A percentile compares a stretch with the other conserved stretches of the same genome.
Evolutionary conservation across 2,329 filamentous ascomycete species (phyloP).

Genomic region (Diaporthe ilicicola): DNA sequence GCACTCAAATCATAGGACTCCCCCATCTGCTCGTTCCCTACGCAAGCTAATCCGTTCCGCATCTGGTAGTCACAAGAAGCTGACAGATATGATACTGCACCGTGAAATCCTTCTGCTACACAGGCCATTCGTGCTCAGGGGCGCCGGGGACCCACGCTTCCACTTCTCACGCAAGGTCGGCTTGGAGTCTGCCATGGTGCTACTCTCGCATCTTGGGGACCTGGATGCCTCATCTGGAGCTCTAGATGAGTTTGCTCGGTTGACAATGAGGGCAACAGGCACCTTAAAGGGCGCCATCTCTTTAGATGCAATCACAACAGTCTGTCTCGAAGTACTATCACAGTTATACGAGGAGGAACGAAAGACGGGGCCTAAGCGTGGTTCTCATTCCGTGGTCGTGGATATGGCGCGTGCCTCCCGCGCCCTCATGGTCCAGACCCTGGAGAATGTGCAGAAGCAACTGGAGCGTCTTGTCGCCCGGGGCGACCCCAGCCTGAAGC

Average conservation of each 20-base stretch:
- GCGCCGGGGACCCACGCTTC: slow-evolving; percentile 36
- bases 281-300: neutral
- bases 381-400: neutral
- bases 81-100: slow-evolving; percentile 39
- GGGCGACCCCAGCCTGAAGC: slow-evolving; percentile 16
- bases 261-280: neutral
- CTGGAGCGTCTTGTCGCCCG: slow-evolving; percentile 1
- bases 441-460: neutral
- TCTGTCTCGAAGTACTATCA: neutral
- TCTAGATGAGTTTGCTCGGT: neutral
- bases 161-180: slow-evolving; percentile 38
- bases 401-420: neutral
- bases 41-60: too few relatives aligned
- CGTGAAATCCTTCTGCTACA: slow-evolving; percentile 38
- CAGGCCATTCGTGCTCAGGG: slow-evolving; percentile 37
- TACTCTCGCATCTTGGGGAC: slow-evolving; percentile 35
- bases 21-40: too few relatives aligned
- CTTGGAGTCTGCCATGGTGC: slow-evolving; percentile 38
- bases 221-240: slow-evolving; percentile 25
- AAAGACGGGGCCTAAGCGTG: too few relatives aligned
- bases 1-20: too few relatives aligned
- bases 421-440: neutral
- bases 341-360: neutral
- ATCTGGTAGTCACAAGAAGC: slow-evolving; percentile 35
- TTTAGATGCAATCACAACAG: neutral